Evolutionary conservation across 1,284 basidiomycete species (phyloP), one percentile per base, ranked within the genome.

Genomic region (Rhodotorula sp.): DNA sequence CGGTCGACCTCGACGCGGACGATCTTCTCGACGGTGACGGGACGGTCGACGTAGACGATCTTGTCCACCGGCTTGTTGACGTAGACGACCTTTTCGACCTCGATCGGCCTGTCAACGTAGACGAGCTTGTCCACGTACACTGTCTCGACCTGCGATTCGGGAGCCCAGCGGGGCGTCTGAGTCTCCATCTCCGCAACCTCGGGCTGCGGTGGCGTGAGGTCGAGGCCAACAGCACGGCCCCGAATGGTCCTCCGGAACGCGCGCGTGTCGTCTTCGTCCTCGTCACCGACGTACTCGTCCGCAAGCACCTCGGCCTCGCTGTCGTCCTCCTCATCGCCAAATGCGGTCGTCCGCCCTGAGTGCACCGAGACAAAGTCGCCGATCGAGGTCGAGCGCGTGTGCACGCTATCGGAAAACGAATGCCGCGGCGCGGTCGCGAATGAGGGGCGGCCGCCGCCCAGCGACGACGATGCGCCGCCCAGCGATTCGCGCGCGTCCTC

Each of bases 401-500:
- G 89, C 3, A 90, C 90, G 46, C 85, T 84, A 79, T 88, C 85
- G 51, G 85, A 84, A 54, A 90, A 73, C 3, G 70, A 72, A 1
- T 39, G 37, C 17, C 70, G 66, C 17, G 70, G 67, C 5, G 67
- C 66, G 37, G 64, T 64, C 22, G 57, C 44, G 34, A 65, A 55
- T 2, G 62, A 63, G 2, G 36, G 62, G n/a, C 57, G 57, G 13
- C 53, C 50, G n/a, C 65, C 63, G 36, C 72, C 61, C 29, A 67
- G 59, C 22, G 59, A 61, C 34, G 66, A 67, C 8, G 60, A 25
- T 1, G 66, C 66, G n/a, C 76, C 74, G 29, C 74, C 78, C 44
- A 79, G 85, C 70, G 89, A 91, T 80, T 90, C 88, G 64, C 88
- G 84, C 3, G 92, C 92, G 80, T 94, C 92, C 34, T 90, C 87